Evolutionary conservation across 306 rosid genomes (phyloP).

Genomic region (Ziziphus jujuba): DNA sequence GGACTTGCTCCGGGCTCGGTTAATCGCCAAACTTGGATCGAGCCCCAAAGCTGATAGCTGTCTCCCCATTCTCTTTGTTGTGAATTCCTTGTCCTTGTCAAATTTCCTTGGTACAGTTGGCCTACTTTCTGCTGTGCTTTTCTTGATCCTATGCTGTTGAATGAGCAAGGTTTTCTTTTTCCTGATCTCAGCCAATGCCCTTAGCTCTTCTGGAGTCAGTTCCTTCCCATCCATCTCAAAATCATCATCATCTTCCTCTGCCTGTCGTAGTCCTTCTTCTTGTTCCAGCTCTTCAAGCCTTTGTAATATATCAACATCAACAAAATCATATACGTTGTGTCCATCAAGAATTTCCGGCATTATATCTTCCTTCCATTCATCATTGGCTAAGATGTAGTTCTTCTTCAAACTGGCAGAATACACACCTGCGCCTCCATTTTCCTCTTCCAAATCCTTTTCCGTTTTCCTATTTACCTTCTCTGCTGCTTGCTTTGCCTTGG

Average conservation of each 20-base stretch:
- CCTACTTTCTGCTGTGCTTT: constrained; percentile 84
- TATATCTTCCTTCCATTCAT: constrained; percentile 85
- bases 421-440: constrained; percentile 93
- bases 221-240: constrained; percentile 67
- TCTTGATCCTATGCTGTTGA: constrained; percentile 75
- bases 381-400: constrained; percentile 65
- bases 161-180: constrained; percentile 66
- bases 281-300: constrained; percentile 86
- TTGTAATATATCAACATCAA: constrained; percentile 70
- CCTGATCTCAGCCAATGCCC: constrained; percentile 63
- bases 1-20: constrained; percentile 74
- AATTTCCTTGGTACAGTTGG: constrained; percentile 80
- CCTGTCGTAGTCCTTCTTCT: constrained; percentile 64
- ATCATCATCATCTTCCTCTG: constrained; percentile 52
- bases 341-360: constrained; percentile 92
- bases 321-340: constrained; percentile 78
- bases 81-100: constrained; percentile 61
- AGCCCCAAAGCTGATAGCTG: constrained; percentile 70
- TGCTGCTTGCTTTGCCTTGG: constrained; percentile 56
- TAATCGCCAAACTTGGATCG: constrained; percentile 60
- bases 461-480: constrained; percentile 64
- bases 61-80: constrained; percentile 80
- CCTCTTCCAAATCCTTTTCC: constrained; percentile 77
- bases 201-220: constrained; percentile 64
- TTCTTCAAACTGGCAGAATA: constrained; percentile 80